Percentiles rank a stretch among this genome's conserved stretches.
phyloP scores from a whole-genome alignment of 257 asterid species.

The Rehmannia glutinosa region DNA sequence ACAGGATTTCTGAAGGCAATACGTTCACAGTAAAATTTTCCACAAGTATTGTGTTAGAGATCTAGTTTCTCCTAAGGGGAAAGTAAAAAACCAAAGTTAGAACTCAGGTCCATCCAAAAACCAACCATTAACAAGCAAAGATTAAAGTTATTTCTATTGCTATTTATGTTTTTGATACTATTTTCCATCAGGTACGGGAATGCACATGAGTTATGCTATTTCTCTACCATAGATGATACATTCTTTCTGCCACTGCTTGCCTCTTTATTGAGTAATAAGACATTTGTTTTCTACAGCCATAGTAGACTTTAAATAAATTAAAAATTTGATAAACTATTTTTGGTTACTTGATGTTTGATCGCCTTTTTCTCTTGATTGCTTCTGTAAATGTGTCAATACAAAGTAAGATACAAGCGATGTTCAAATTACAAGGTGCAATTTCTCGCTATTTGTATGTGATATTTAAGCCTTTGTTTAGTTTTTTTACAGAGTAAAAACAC shows the following conservation, averaged over 20 bases:
- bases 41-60: no score
- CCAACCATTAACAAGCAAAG: not conserved
- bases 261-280: not conserved
- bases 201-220: no score
- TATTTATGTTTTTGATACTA: not conserved
- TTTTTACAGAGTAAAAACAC: no score
- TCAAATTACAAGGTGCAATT: no score
- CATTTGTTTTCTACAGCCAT: not conserved
- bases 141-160: not conserved
- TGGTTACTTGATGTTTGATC: no score
- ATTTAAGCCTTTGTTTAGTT: not conserved
- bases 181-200: not conserved
- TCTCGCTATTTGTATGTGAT: not conserved
- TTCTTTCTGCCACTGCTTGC: not conserved
- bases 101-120: no score
- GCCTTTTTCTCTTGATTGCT: constrained; percentile 1
- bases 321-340: not conserved
- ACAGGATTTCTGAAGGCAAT: not conserved
- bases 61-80: no score
- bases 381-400: not conserved
- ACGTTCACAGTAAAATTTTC: no score
- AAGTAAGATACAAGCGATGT: no score
- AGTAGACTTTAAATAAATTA: not conserved
- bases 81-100: no score
- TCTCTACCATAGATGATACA: not conserved